phyloP scores from a whole-genome alignment of 2,329 filamentous ascomycete genomes.

The Graphilbum ipis-grandicollis region DNA sequence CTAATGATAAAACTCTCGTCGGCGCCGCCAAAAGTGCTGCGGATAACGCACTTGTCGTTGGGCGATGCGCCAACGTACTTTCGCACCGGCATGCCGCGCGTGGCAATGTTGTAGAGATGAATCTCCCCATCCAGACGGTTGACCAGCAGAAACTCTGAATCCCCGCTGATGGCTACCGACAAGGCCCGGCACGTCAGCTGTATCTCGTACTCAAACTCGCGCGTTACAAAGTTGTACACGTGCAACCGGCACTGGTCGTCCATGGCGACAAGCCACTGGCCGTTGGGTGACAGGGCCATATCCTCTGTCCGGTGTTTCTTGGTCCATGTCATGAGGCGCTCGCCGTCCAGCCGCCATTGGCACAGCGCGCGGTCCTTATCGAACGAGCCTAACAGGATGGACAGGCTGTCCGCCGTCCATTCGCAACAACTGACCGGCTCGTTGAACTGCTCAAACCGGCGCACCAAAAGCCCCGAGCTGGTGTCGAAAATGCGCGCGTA shows the following conservation, averaged over 20 bases:
- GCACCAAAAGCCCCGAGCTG: constrained; percentile 46
- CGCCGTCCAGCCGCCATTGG: constrained; percentile 51
- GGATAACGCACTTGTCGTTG: constrained; percentile 54
- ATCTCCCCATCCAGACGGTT: constrained; percentile 66
- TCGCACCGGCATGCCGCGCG: constrained; percentile 46
- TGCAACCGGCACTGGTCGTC: constrained; percentile 54
- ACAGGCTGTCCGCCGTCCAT: constrained; percentile 66
- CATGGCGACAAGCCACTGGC: constrained; percentile 62
- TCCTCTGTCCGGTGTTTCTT: constrained; percentile 65
- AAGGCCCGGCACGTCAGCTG: constrained; percentile 53
- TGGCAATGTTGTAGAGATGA: constrained; percentile 60
- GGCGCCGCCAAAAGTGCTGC: constrained; percentile 73
- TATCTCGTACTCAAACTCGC: constrained; percentile 59
- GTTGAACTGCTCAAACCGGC: constrained; percentile 51
- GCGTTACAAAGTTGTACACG: constrained; percentile 65
- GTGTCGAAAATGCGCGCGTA: constrained; percentile 61
- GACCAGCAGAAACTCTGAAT: constrained; percentile 67
- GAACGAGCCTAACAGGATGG: constrained; percentile 65
- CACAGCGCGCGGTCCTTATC: constrained; percentile 49
- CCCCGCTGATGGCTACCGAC: constrained; percentile 63
- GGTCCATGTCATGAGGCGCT: constrained; percentile 47
- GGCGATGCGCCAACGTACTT: constrained; percentile 62
- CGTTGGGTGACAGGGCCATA: constrained; percentile 66
- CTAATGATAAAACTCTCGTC: constrained; percentile 83
- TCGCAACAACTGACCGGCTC: constrained; percentile 77